Evolutionary conservation across 768 basidiomycete genomes (phyloP), one percentile per base, ranked within the genome.

Genomic region (Boletus barrowsii): DNA sequence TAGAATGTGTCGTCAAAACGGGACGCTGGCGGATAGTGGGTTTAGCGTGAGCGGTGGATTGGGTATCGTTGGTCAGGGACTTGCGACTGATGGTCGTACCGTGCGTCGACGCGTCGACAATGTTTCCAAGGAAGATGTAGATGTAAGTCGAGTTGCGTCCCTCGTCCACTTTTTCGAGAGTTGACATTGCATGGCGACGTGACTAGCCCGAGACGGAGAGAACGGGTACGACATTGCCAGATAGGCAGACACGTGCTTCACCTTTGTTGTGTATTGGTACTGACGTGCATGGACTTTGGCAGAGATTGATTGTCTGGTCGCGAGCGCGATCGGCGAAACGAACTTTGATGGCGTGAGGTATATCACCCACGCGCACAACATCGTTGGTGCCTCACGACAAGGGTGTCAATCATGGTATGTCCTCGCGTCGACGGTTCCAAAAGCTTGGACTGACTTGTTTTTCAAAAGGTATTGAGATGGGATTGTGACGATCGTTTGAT

Each of bases 1-100:
- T 18, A 58, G 83, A 15, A 73, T 82, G 5, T 86, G 65, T 66
- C 76, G 75, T 40, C 85, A 87, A 66, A 82, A 86, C 56, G 85
- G 86, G 2, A 64, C 79, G 4, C 20, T 29, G 17, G 85, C 84
- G 4, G 33, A 77, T 47, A 80, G 67, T 33, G 73, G 73, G 1
- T 68, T 73, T 83, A 18, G 82, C 81, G 81, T 83, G 65, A 59
- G 81, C 68, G 2, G 4, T 30, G 9, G 10, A 4, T 15, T 11
- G 10, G 26, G 33, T 40, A n/a, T 20, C 36, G 9, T 35, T 18
- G 15, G 5, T 32, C 37, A 18, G 0, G 30, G 33, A 10, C 33
- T 35, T 35, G 13, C 9, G 41, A 33, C 20, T 42, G 37, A 46
- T 11, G 2, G 11, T 15, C 22, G 36, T 30, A 30, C 4, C 26